phyloP scores from a whole-genome alignment of 2,329 filamentous ascomycete genomes.

The Ophiostoma ips region DNA sequence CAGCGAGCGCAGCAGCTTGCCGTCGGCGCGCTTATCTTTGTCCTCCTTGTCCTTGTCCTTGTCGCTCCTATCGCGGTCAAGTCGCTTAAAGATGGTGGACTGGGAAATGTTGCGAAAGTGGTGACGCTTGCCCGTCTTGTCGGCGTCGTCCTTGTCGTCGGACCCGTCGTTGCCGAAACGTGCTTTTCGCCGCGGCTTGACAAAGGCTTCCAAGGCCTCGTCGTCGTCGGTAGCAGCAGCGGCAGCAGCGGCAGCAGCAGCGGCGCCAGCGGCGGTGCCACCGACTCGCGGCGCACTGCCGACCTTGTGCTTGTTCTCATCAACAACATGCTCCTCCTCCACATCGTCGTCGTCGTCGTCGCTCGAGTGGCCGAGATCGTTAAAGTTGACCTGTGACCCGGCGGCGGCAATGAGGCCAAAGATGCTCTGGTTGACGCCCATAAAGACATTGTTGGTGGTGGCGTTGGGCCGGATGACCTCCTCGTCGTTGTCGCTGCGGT shows the following conservation, averaged over 20 bases:
- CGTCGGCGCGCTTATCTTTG: slow-evolving; percentile 35
- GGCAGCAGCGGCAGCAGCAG: background rate
- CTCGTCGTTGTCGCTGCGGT: slow-evolving; percentile 34
- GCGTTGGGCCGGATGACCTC: slow-evolving; percentile 32
- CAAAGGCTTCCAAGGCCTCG: background rate
- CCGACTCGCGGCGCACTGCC: too few species aligned
- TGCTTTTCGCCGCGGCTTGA: background rate
- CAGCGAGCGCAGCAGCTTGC: slow-evolving; percentile 51
- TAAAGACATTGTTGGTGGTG: slow-evolving; percentile 35
- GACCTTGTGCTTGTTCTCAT: too few species aligned
- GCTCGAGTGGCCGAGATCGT: slow-evolving; percentile 60
- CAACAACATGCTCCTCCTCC: slow-evolving; percentile 9
- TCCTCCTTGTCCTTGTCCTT: slow-evolving; percentile 18
- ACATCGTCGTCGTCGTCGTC: slow-evolving; percentile 52
- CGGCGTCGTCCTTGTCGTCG: slow-evolving; percentile 25
- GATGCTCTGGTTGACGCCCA: slow-evolving; percentile 86
- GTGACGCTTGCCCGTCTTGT: slow-evolving; percentile 1
- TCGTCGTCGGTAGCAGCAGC: background rate
- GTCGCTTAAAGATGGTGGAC: slow-evolving; percentile 25
- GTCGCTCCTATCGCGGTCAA: slow-evolving; percentile 6
- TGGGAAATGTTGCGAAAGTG: slow-evolving; percentile 19
- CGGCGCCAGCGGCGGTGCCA: too few species aligned
- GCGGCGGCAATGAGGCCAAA: slow-evolving; percentile 87
- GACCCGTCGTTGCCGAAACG: background rate
- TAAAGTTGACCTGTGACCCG: slow-evolving; percentile 69